A percentile compares a stretch with the other conserved stretches of the same genome.
Conservation (phyloP, 768 basidiomycete genomes). For the Hortiboletus campestris region DNA sequence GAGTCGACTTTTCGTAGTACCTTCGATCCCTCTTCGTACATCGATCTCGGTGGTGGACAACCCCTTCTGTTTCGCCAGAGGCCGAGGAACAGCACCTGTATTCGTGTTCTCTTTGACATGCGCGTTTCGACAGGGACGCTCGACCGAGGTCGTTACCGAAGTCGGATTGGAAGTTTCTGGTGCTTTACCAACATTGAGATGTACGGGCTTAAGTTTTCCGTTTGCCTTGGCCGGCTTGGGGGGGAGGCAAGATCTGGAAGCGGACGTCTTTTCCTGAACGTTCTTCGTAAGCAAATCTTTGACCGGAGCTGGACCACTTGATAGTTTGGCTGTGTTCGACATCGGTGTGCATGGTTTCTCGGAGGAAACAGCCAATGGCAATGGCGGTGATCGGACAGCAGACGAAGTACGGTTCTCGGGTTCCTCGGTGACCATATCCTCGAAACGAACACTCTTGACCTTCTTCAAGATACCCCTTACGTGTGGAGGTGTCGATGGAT, state of each 20-base stretch:
- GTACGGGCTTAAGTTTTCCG: conserved; percentile 4
- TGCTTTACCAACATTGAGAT: not conserved
- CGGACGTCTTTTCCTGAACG: conserved; percentile 10
- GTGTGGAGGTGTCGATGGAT: conserved; percentile 27
- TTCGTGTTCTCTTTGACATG: conserved; percentile 16
- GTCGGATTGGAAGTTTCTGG: conserved; percentile 5
- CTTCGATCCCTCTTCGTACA: conserved; percentile 26
- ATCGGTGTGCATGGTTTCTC: conserved; percentile 14
- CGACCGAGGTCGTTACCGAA: conserved; percentile 1
- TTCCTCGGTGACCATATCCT: conserved; percentile 16
- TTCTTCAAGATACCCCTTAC: conserved; percentile 40
- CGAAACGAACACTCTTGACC: conserved; percentile 40
- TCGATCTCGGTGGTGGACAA: conserved; percentile 10
- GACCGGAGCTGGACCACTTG: not conserved
- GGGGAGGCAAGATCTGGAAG: conserved; percentile 12
- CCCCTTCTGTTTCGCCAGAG: conserved; percentile 17
- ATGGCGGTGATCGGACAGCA: conserved; percentile 5
- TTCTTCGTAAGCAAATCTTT: conserved; percentile 3
- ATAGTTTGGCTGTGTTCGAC: not conserved
- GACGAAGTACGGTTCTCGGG: not conserved
- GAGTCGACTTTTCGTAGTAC: conserved; percentile 25
- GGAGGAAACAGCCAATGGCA: not conserved
- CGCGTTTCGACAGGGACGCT: conserved; percentile 16
- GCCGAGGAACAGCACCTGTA: not conserved
- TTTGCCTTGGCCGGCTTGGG: conserved; percentile 13